Base-by-base conservation (phyloP, 768 basidiomycete genomes). In the Mycena galericulata region DNA sequence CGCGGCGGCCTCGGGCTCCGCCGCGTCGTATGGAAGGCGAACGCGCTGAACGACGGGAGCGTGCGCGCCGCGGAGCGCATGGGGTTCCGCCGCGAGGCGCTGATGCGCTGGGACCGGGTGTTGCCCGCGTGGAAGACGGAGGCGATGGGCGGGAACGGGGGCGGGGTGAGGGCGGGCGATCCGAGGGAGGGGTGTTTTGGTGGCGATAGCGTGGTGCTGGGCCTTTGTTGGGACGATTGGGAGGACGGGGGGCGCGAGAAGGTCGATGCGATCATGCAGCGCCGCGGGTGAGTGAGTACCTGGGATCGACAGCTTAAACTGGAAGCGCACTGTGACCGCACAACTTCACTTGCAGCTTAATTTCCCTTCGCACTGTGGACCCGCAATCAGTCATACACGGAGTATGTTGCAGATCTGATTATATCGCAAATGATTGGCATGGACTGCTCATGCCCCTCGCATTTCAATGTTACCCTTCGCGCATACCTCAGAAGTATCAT, bases 21-120 rank as follows among this genome's bases (percentile, higher is more conserved):
- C 4, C 82, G 91, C 12, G 86, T 91, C 0, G 86, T 87, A 29
- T 93, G 90, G 88, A 84, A 85, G 67, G 82, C 89, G 5, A 85
- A 88, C 54, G 72, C 77, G 17, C 61, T 73, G 24, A 93, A 93
- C 73, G 55, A 47, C 12, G 72, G 80, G 0, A 90, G 88, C 40
- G 76, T 89, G 17, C 71, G 77, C 6, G 80, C 84, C 0, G 91
- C 91, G 0, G 79, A 88, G 72, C 80, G 87, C 56, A 78, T 92
- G 81, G 91, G 90, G 1, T 90, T 93, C 74, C 78, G 75, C 60
- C 65, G 76, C 34, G 92, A 94, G 73, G 88, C 80, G 0, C 74
- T 84, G 10, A 51, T 86, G 69, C 74, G 85, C 47, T 92, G 90
- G 90, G 82, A 89, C 58, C 76, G 86, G 36, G 82, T 88, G 9